These are phyloP conservation scores for Pestalotiopsis fici DNA, from an alignment of 2,329 filamentous ascomycete genomes.

Conservation along the genomic window DNA sequence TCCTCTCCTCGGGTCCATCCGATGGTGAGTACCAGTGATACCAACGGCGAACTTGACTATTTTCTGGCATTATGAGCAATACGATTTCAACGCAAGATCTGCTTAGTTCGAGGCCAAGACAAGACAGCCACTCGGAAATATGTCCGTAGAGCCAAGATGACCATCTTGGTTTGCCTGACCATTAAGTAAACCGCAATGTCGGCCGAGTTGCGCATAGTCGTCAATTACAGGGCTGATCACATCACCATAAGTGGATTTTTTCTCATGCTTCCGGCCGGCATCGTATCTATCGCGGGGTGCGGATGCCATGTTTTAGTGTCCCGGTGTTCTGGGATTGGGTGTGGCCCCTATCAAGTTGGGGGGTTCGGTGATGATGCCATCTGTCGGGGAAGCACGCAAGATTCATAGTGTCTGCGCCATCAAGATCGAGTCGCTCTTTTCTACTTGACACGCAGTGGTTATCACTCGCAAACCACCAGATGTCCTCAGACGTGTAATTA, in stretches of 20 bases:
- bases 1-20: constrained; percentile 18
- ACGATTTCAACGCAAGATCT: background rate
- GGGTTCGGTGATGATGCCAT: background rate
- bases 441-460: background rate
- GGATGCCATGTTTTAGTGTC: background rate
- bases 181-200: background rate
- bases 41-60: constrained; percentile 7
- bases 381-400: background rate
- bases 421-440: background rate
- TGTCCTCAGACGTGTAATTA: too few relatives aligned
- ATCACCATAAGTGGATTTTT: background rate
- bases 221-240: constrained; percentile 1
- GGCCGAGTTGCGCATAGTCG: background rate
- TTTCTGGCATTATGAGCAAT: background rate
- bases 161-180: background rate
- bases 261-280: background rate
- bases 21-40: constrained; percentile 20
- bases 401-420: background rate
- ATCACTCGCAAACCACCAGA: too few relatives aligned
- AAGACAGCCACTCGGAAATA: background rate
- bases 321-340: background rate
- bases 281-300: background rate
- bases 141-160: background rate
- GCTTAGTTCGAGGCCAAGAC: background rate
- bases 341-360: background rate